These are phyloP conservation scores for Termitomyces titanicus DNA, from an alignment of 768 basidiomycete species.

Conservation along the genomic window DNA sequence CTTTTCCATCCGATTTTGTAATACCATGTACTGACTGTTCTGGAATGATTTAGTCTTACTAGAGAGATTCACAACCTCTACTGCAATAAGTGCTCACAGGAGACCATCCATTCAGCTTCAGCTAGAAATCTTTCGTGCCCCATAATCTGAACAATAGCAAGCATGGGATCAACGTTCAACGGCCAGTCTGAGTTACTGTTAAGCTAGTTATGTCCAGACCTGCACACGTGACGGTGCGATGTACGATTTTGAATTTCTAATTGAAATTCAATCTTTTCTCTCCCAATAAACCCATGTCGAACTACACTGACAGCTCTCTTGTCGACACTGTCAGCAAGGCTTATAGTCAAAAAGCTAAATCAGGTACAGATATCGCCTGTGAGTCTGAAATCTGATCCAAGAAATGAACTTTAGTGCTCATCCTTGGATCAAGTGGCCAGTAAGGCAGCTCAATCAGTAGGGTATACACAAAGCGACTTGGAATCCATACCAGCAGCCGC, in stretches of 20 bases:
- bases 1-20: too few species aligned
- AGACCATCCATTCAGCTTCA: too few species aligned
- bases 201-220: too few species aligned
- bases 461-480: slow-evolving; percentile 43
- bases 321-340: slow-evolving; percentile 2
- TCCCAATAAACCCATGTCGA: neutral
- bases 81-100: too few species aligned
- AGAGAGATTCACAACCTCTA: too few species aligned
- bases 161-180: too few species aligned
- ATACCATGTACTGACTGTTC: too few species aligned
- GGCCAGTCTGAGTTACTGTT: too few species aligned
- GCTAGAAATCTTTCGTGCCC: too few species aligned
- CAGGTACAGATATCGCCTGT: slow-evolving; percentile 14
- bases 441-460: slow-evolving; percentile 39
- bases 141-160: too few species aligned
- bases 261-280: slow-evolving; percentile 1
- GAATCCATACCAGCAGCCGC: slow-evolving; percentile 37
- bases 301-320: neutral
- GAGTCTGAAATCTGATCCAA: neutral
- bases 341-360: slow-evolving; percentile 8
- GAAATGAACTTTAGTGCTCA: neutral
- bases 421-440: neutral
- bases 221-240: too few species aligned
- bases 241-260: neutral
- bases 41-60: too few species aligned